Evolutionary conservation across 306 rosid species (phyloP), one percentile per base, ranked within the genome.

Genomic region (Pterocarpus macrocarpus): DNA sequence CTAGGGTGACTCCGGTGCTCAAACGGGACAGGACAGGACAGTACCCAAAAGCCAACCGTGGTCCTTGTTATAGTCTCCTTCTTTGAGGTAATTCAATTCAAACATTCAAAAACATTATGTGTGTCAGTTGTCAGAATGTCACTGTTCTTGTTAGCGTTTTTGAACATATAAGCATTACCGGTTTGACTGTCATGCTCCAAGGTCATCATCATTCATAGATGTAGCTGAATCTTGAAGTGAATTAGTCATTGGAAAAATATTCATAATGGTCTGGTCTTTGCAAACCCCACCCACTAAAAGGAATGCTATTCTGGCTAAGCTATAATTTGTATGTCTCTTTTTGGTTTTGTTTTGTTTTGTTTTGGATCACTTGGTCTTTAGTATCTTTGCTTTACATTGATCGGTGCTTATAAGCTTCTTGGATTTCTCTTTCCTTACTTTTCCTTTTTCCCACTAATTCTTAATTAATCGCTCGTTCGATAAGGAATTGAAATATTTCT

Each of bases 91-190:
- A 70, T 53, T 52, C 32, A 45, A 81, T 57, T 81, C 71, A 74
- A 81, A 28, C 41, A n/a, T 43, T 43, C 47, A 43, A 43, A 8
- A 43, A 43, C 6, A 43, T 68, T 64, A 76, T 50, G 32, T 36
- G 14, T 64, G 76, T 71, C 52, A 30, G 0, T 28, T 52, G 62
- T 69, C 80, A 64, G 17, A 53, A 70, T 76, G 88, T 82, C 86
- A 82, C 55, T 81, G 4, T 75, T 80, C 7, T 79, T 8, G 41
- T 72, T 76, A 72, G 83, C 88, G 81, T 79, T 85, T 85, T 79
- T 85, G 87, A 86, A 83, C 74, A 83, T 86, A 76, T 62, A 83
- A 71, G 55, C 82, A 75, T 75, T 82, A 82, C 9, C 22, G 0
- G 22, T 84, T 84, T 86, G 85, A 86, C 85, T 55, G 7, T 64